Evolutionary conservation across 768 basidiomycete genomes (phyloP).

Genomic region (Sarcodon aspratus): DNA sequence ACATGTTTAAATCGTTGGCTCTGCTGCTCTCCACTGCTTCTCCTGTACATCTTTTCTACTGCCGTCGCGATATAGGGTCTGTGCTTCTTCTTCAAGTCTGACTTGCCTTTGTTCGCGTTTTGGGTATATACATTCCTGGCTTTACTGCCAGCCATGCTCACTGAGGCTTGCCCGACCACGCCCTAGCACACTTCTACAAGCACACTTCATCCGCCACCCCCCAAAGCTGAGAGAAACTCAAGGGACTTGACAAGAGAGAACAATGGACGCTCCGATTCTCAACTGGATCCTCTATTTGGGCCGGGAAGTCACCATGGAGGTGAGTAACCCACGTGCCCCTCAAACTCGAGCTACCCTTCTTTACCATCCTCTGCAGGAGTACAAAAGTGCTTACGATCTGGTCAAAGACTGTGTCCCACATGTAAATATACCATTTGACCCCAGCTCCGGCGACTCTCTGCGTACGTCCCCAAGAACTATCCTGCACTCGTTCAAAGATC

Average conservation of each 20-base stretch:
- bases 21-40: too few relatives aligned
- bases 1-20: too few relatives aligned
- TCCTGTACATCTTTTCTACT: too few relatives aligned
- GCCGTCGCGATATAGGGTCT: too few relatives aligned
- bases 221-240: too few relatives aligned
- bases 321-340: constrained; percentile 17
- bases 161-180: too few relatives aligned
- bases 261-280: constrained; percentile 54
- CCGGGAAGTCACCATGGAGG: constrained; percentile 58
- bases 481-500: constrained; percentile 4
- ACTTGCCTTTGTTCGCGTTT: too few relatives aligned
- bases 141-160: too few relatives aligned
- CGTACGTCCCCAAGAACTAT: constrained; percentile 32
- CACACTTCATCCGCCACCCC: too few relatives aligned
- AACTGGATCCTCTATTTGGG: constrained; percentile 78
- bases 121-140: too few relatives aligned
- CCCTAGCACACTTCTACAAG: too few relatives aligned
- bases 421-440: constrained; percentile 40
- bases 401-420: constrained; percentile 51
- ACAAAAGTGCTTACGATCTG: constrained; percentile 52
- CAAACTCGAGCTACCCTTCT: constrained; percentile 3
- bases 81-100: too few relatives aligned
- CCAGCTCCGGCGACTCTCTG: constrained; percentile 49
- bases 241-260: not conserved
- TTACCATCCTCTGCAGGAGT: constrained; percentile 41